phyloP scores from a whole-genome alignment of 2,329 filamentous ascomycete species.

The Verticillium dahliae region DNA sequence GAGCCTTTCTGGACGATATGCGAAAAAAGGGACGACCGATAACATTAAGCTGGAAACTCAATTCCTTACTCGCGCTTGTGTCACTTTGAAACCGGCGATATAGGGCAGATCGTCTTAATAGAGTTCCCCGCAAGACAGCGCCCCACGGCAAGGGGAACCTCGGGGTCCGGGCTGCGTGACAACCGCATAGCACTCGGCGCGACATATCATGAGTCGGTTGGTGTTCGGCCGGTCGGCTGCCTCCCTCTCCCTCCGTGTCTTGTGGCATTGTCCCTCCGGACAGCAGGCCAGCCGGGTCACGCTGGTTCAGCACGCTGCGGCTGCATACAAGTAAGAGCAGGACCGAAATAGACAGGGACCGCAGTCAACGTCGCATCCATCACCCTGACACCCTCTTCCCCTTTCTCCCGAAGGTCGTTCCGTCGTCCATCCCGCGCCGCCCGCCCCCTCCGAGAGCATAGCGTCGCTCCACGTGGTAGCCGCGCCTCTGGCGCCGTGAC shows the following conservation, averaged over 20 bases:
- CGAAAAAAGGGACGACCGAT: too few species aligned
- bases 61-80: too few species aligned
- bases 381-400: not conserved
- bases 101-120: not conserved
- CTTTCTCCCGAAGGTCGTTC: not conserved
- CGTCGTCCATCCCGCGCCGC: not conserved
- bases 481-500: not conserved
- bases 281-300: too few species aligned
- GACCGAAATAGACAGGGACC: too few species aligned
- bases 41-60: too few species aligned
- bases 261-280: too few species aligned
- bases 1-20: too few species aligned
- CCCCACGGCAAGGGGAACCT: not conserved
- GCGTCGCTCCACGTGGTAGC: not conserved
- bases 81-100: not conserved
- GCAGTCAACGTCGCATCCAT: not conserved
- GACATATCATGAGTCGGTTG: not conserved
- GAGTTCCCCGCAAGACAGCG: not conserved
- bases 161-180: not conserved
- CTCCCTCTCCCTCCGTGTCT: too few species aligned
- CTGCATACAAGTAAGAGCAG: too few species aligned
- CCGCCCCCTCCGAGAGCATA: not conserved
- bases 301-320: too few species aligned
- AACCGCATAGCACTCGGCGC: not conserved
- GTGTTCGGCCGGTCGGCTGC: not conserved